Base-by-base conservation (phyloP, 305 asterid species). In the Solanum chacoense region DNA sequence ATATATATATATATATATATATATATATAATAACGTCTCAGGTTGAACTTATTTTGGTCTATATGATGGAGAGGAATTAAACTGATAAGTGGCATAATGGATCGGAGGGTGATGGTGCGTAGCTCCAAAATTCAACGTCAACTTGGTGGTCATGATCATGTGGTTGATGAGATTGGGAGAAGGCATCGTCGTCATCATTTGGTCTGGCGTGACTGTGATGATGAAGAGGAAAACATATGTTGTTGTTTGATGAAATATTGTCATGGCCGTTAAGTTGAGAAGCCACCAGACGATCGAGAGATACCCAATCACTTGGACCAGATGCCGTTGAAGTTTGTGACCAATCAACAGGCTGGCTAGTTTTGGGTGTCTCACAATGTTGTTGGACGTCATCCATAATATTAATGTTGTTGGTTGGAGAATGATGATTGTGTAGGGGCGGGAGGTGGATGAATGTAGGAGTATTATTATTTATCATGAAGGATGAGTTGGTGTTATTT, bases 261-360 rank as follows among this genome's bases (percentile, higher is more conserved):
- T 86, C 81, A 32, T 94, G 96, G 1, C 99, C 97, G 87, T 96
- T 93, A 37, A 97, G 98, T 91, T 97, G 99, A 11, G 98, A 94
- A 2, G 99, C 99, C 89, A 97, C 99, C 22, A 97, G 91, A 7
- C 95, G 94, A 85, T 97, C 99, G 31, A 95, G 91, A 1, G 97
- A 88, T 22, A 34, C 96, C 99, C 99, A 97, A 45, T 94, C 91
- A 20, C 90, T 86, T 2, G 88, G 87, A 79, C 87, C 85, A 34
- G 83, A 12, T 14, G 9, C 35, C 2, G 22, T 71, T 13, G 76
- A 71, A 26, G 22, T 6, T 16, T 71, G 76, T 12, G 76, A 13
- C 50, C 50, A 11, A 42, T 13, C 40, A 18, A 13, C 35, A 6
- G 77, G 26, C 2, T 1, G 29, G 9, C 10, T 11, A 35, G 24